Evolutionary conservation across 257 asterid species (phyloP).

Genomic region (Nicotiana attenuata): DNA sequence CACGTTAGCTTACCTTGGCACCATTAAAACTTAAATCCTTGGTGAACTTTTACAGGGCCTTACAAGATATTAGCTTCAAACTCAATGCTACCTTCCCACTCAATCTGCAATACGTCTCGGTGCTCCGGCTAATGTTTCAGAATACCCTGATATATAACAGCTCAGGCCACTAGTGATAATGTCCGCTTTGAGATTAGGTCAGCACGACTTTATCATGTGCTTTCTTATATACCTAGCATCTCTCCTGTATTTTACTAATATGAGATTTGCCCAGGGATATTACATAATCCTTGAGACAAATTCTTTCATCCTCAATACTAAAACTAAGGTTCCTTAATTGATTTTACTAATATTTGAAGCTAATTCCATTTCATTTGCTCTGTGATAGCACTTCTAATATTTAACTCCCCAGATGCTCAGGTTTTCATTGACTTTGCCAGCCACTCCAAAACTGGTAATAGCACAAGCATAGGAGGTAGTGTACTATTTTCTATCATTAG

Average conservation of each 20-base stretch:
- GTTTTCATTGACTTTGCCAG: conserved; percentile 29
- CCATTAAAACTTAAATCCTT: too few species aligned
- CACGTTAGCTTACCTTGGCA: too few species aligned
- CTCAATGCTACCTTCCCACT: not conserved
- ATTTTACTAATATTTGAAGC: not conserved
- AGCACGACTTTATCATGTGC: too few species aligned
- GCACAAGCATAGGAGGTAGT: conserved; percentile 17
- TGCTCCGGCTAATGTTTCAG: conserved; percentile 11
- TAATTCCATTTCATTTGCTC: too few species aligned
- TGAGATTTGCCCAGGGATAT: too few species aligned
- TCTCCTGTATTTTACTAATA: too few species aligned
- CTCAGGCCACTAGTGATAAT: too few species aligned
- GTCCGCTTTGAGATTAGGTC: too few species aligned
- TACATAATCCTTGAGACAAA: not conserved
- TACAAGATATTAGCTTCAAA: not conserved
- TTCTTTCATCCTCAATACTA: not conserved
- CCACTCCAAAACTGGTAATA: conserved; percentile 8
- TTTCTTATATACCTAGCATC: too few species aligned
- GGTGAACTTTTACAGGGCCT: too few species aligned
- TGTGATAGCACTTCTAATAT: too few species aligned
- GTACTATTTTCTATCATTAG: not conserved
- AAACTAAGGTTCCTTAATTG: not conserved
- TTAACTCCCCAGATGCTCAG: conserved; percentile 45
- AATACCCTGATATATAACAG: conserved; percentile 19
- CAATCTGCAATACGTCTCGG: conserved; percentile 23